Percentiles rank a stretch among this genome's conserved stretches.
Evolutionary conservation across 805 yeast genomes (phyloP).

Genomic region (Candida insectorum): DNA sequence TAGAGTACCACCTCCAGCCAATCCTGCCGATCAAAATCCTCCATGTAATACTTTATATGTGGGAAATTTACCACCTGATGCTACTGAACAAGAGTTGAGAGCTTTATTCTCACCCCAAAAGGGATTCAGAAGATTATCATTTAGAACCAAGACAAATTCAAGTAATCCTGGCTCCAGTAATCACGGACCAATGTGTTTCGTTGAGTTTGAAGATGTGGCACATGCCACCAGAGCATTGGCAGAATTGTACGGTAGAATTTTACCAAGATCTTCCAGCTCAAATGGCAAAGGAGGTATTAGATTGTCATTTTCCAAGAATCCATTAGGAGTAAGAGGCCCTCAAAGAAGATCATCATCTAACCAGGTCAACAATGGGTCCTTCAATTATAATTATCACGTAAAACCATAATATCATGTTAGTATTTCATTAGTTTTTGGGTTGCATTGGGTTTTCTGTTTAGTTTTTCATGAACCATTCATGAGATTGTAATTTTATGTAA

Average conservation of each 20-base stretch:
- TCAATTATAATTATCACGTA: constrained; percentile 14
- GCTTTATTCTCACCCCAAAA: constrained; percentile 82
- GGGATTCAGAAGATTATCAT: constrained; percentile 90
- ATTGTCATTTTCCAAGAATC: constrained; percentile 91
- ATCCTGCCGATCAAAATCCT: constrained; percentile 98
- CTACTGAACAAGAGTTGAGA: constrained; percentile 88
- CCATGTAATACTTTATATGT: constrained; percentile 97
- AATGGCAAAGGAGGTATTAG: constrained; percentile 90
- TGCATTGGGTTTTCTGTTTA: constrained; percentile 6
- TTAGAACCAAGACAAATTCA: constrained; percentile 58
- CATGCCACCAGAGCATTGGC: constrained; percentile 92
- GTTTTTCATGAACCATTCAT: constrained; percentile 5
- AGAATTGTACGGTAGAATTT: constrained; percentile 86
- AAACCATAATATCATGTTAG: constrained; percentile 4
- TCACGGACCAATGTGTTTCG: constrained; percentile 99
- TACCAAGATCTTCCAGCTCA: constrained; percentile 69
- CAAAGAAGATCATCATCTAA: constrained; percentile 34
- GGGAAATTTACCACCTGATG: constrained; percentile 96
- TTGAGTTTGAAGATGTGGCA: constrained; percentile 94
- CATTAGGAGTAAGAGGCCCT: constrained; percentile 90
- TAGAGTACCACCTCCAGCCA: constrained; percentile 86
- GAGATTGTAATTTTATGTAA: constrained; percentile 11
- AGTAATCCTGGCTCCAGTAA: constrained; percentile 35
- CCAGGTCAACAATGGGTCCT: constrained; percentile 13
- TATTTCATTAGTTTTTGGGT: background rate